These are phyloP conservation scores for Fonsecaea erecta DNA, from an alignment of 2,329 filamentous ascomycete species.

Conservation along the genomic window DNA sequence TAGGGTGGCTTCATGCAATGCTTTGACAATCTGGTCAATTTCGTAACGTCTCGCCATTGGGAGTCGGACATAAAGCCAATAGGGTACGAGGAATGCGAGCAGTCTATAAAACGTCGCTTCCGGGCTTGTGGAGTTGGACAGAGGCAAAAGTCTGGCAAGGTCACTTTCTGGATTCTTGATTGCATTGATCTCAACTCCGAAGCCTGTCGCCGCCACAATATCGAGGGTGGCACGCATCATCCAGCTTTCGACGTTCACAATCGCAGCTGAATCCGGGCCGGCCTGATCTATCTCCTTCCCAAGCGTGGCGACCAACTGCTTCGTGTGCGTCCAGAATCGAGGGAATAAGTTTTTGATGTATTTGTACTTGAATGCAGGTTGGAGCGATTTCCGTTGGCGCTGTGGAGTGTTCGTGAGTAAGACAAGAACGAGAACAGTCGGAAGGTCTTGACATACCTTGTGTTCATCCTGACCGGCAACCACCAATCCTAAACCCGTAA, in stretches of 20 bases:
- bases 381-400: constrained; percentile 74
- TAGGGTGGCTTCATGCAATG: constrained; percentile 10
- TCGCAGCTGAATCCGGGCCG: not conserved
- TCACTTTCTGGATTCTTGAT: constrained; percentile 64
- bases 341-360: constrained; percentile 84
- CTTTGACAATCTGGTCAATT: constrained; percentile 15
- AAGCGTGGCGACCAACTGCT: constrained; percentile 7
- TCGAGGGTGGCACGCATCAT: constrained; percentile 66
- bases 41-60: constrained; percentile 24
- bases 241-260: constrained; percentile 59
- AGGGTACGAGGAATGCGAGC: constrained; percentile 16
- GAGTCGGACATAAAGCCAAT: constrained; percentile 22
- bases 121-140: constrained; percentile 14
- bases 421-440: not conserved
- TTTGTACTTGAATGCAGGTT: constrained; percentile 80
- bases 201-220: constrained; percentile 72
- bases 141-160: constrained; percentile 45
- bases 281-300: constrained; percentile 15
- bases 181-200: constrained; percentile 71
- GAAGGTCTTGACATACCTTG: constrained; percentile 50
- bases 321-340: constrained; percentile 68
- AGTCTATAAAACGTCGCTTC: constrained; percentile 19
- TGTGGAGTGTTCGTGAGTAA: constrained; percentile 33
- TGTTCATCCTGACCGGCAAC: constrained; percentile 88
- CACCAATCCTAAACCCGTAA: constrained; percentile 56